These are phyloP conservation scores for Calonectria pseudoreteaudii DNA, from an alignment of 2,329 filamentous ascomycete species.

Conservation along the genomic window DNA sequence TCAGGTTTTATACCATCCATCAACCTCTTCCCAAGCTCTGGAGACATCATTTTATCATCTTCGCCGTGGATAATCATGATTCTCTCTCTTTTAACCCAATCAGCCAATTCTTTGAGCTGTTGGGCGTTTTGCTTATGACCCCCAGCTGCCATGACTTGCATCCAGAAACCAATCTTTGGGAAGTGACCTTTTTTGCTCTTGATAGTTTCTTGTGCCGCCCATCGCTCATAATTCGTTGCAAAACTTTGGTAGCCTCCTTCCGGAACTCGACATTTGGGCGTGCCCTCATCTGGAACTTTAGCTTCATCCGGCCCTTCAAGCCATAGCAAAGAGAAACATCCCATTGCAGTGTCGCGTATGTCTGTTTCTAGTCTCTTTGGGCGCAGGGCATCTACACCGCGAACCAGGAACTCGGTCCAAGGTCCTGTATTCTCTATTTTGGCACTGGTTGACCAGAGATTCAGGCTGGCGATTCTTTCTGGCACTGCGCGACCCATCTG, in stretches of 20 bases:
- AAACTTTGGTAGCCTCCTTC: background rate
- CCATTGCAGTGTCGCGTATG: background rate
- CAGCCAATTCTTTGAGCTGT: background rate
- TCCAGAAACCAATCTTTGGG: background rate
- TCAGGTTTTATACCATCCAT: background rate
- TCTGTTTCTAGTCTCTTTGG: background rate
- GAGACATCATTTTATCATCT: background rate
- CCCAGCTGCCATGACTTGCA: background rate
- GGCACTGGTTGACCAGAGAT: background rate
- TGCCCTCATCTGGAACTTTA: background rate
- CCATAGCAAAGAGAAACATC: background rate
- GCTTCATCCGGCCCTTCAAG: background rate
- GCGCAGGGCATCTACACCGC: background rate
- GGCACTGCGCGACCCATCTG: background rate
- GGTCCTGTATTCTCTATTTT: background rate
- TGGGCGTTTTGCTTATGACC: background rate
- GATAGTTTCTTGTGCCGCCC: background rate
- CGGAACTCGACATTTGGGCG: background rate
- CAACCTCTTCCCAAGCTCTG: background rate
- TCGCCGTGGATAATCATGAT: background rate
- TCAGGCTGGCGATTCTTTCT: background rate
- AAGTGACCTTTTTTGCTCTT: background rate
- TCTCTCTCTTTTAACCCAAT: background rate
- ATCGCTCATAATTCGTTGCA: background rate
- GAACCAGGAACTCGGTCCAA: background rate